Conservation (phyloP, 208 protist genomes). For the Trypanosoma lewisi region DNA sequence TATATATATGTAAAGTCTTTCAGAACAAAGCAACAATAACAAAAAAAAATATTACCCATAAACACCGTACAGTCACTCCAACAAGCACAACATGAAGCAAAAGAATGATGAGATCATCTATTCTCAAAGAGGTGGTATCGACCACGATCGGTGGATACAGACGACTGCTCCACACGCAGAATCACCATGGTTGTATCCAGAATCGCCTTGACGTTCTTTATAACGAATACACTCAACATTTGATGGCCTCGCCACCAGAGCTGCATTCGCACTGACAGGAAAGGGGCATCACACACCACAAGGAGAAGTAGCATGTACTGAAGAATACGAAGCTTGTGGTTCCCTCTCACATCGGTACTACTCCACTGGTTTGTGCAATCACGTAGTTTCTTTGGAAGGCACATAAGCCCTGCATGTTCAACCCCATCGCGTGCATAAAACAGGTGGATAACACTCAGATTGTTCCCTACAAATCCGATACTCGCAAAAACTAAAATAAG, state of each 20-base stretch:
- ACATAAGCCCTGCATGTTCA: slow-evolving; percentile 16
- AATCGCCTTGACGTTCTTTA: slow-evolving; percentile 30
- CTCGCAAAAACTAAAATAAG: slow-evolving; percentile 17
- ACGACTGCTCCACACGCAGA: slow-evolving; percentile 9
- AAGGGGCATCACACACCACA: slow-evolving; percentile 26
- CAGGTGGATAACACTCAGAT: slow-evolving; percentile 21
- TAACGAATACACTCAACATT: slow-evolving; percentile 23
- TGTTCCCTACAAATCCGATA: slow-evolving; percentile 24
- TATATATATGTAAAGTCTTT: neutral
- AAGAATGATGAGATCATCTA: neutral
- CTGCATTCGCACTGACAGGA: slow-evolving; percentile 23
- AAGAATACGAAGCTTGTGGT: slow-evolving; percentile 26
- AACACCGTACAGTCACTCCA: no score
- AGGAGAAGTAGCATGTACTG: slow-evolving; percentile 30
- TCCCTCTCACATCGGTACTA: slow-evolving; percentile 12
- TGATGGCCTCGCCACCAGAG: slow-evolving; percentile 22
- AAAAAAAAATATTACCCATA: no score
- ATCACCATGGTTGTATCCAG: slow-evolving; percentile 23
- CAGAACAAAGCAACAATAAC: neutral
- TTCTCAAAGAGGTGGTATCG: slow-evolving; percentile 1
- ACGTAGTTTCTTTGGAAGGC: slow-evolving; percentile 17
- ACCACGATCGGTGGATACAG: slow-evolving; percentile 1
- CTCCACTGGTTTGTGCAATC: slow-evolving; percentile 20
- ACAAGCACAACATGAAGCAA: slow-evolving; percentile 6
- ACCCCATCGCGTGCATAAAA: slow-evolving; percentile 24